Evolutionary conservation across 352 stramenopile species (phyloP), one percentile per base, ranked within the genome.

Genomic region (Phytophthora sp.): DNA sequence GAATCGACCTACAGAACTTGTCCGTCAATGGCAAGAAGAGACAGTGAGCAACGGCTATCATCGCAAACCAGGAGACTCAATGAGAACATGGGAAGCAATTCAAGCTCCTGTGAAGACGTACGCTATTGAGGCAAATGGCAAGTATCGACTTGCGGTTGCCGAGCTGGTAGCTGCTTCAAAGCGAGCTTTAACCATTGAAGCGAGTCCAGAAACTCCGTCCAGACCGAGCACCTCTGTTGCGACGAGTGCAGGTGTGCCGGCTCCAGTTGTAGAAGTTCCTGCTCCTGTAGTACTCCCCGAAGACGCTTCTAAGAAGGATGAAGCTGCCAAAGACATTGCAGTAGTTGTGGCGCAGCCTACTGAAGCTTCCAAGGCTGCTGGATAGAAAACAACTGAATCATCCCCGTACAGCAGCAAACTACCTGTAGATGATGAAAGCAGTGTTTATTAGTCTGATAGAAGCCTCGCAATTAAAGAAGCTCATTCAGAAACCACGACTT

Each of bases 71-170:
- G 80, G 77, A 11, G 68, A 85, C n/a, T 56, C 28, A 12, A 88
- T 89, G 83, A 72, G 77, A n/a, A 90, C 83, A 23, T 92, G 83
- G 83, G 80, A 92, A 56, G 80, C 80, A 1, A 75, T 90, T 30
- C 76, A 87, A 50, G 83, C 80, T 1, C 80, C 79, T 2, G 73
- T 92, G 21, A 92, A 88, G 58, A 85, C 69, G 57, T 92, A 92
- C 57, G 75, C 80, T 3, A 90, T 92, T 35, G 83, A 90, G 31
- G 72, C 71, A 15, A 92, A 92, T 35, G 56, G 54, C 26, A 90
- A 89, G 61, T 92, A 92, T 62, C 34, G 71, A 39, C 63, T 88
- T 1, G 81, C 81, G 0, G 74, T 84, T 2, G 50, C 53, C 4
- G 74, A 88, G 56, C 71, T 90, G 28, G 65, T 83, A 17, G 61